These are phyloP conservation scores for Wickerhamiella dianesei DNA, from an alignment of 805 yeast species.

Conservation along the genomic window DNA sequence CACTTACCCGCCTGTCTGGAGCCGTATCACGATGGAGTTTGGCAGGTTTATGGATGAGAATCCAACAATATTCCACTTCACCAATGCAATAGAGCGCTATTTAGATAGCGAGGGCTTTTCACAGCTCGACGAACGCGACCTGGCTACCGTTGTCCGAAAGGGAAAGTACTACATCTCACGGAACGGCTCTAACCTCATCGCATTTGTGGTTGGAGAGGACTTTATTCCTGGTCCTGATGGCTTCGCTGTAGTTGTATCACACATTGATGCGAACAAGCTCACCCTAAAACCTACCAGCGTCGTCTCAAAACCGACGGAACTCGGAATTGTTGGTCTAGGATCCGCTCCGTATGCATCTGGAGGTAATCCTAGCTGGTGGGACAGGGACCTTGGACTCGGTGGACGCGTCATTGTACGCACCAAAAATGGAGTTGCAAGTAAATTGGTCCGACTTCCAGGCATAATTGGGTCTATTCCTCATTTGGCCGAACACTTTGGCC, in stretches of 20 bases:
- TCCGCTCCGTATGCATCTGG: slow-evolving; percentile 75
- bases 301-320: slow-evolving; percentile 34
- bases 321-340: slow-evolving; percentile 62
- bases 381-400: slow-evolving; percentile 69
- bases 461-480: slow-evolving; percentile 62
- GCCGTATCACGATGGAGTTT: slow-evolving; percentile 20
- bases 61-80: slow-evolving; percentile 58
- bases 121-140: slow-evolving; percentile 57
- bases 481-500: slow-evolving; percentile 73
- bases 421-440: slow-evolving; percentile 26
- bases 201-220: slow-evolving; percentile 52
- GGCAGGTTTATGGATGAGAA: slow-evolving; percentile 51
- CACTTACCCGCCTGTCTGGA: too few species aligned
- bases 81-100: slow-evolving; percentile 18
- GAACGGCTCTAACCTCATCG: slow-evolving; percentile 53
- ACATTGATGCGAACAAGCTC: slow-evolving; percentile 54
- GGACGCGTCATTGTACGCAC: slow-evolving; percentile 53
- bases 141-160: slow-evolving; percentile 32
- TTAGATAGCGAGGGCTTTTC: slow-evolving; percentile 52
- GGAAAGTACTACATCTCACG: slow-evolving; percentile 62
- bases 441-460: slow-evolving; percentile 22
- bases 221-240: slow-evolving; percentile 46
- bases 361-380: slow-evolving; percentile 52
- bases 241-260: slow-evolving; percentile 54
- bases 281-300: slow-evolving; percentile 56